phyloP scores from a whole-genome alignment of 2,329 filamentous ascomycete species.

The Claviceps spartinae region DNA sequence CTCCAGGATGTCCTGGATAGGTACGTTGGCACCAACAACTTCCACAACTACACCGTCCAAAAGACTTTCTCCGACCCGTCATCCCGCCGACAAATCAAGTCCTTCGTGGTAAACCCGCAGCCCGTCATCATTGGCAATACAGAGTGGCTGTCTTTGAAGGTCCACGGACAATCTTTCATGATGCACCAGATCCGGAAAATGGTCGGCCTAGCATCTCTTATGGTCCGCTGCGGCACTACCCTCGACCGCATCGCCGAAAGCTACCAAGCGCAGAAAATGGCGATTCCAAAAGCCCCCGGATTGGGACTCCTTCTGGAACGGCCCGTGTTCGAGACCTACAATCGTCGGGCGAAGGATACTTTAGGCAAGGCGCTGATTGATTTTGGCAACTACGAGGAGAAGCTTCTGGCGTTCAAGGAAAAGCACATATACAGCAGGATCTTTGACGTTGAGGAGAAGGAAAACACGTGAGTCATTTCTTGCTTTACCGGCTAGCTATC shows the following conservation, averaged over 20 bases:
- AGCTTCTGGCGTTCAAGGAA: slow-evolving; percentile 83
- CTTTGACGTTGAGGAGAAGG: slow-evolving; percentile 76
- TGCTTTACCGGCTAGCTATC: background rate
- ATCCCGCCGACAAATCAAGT: slow-evolving; percentile 82
- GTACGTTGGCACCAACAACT: slow-evolving; percentile 80
- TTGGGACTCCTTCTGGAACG: slow-evolving; percentile 78
- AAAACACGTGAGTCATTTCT: slow-evolving; percentile 57
- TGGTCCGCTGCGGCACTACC: slow-evolving; percentile 73
- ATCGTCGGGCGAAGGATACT: slow-evolving; percentile 52
- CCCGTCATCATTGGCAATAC: slow-evolving; percentile 82
- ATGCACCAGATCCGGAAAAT: slow-evolving; percentile 99
- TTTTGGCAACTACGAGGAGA: slow-evolving; percentile 62
- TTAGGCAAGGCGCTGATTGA: slow-evolving; percentile 57
- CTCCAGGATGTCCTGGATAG: slow-evolving; percentile 61
- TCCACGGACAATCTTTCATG: slow-evolving; percentile 98
- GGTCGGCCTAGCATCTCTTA: slow-evolving; percentile 81
- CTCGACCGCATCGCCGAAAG: slow-evolving; percentile 57
- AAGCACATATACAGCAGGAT: slow-evolving; percentile 84
- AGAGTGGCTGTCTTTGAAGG: slow-evolving; percentile 89
- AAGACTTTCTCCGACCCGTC: slow-evolving; percentile 72
- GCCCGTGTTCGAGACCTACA: slow-evolving; percentile 85
- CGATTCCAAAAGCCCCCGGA: slow-evolving; percentile 87
- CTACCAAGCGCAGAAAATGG: slow-evolving; percentile 59
- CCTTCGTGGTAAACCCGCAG: slow-evolving; percentile 62
- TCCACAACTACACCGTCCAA: slow-evolving; percentile 94